Percentiles rank a stretch among this genome's conserved stretches.
These are phyloP conservation scores for Oryza meyeriana DNA, from an alignment of 176 grass and related monocot genomes.

Conservation along the genomic window DNA sequence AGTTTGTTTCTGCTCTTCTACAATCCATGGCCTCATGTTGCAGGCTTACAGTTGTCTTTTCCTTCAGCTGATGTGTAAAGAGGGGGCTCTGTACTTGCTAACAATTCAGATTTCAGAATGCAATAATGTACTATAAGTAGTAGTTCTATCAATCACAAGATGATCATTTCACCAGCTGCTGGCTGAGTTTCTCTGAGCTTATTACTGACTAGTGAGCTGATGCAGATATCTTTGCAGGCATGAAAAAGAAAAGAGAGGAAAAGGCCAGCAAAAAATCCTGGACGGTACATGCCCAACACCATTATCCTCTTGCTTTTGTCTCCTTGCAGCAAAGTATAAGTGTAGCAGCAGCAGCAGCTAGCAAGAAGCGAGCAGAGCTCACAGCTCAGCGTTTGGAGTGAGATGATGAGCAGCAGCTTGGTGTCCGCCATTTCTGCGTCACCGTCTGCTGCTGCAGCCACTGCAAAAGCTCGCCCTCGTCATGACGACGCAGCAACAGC, in stretches of 20 bases:
- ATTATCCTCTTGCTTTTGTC: constrained; percentile 43
- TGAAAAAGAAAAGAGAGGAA: not conserved
- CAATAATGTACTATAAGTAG: not conserved
- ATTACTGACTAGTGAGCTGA: not conserved
- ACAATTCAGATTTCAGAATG: not conserved
- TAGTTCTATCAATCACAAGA: not conserved
- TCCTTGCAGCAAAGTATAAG: constrained; percentile 12
- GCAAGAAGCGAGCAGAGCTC: not conserved
- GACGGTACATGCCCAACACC: constrained; percentile 37
- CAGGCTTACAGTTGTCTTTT: not conserved
- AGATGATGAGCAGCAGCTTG: constrained; percentile 50
- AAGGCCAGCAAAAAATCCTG: constrained; percentile 11
- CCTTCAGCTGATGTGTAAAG: not conserved
- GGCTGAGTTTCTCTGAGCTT: not conserved
- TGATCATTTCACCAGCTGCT: not conserved
- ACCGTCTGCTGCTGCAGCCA: constrained; percentile 5
- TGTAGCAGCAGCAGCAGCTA: constrained; percentile 7
- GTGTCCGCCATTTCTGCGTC: constrained; percentile 34
- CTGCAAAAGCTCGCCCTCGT: constrained; percentile 14
- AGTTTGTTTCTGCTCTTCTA: not conserved
- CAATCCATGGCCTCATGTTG: not conserved
- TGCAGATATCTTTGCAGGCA: not conserved
- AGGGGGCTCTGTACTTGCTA: not conserved
- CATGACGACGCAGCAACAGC: not conserved
- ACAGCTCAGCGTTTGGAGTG: not conserved